These are phyloP conservation scores for Sphenostylis stenocarpa DNA, from an alignment of 306 rosid species.

Conservation along the genomic window DNA sequence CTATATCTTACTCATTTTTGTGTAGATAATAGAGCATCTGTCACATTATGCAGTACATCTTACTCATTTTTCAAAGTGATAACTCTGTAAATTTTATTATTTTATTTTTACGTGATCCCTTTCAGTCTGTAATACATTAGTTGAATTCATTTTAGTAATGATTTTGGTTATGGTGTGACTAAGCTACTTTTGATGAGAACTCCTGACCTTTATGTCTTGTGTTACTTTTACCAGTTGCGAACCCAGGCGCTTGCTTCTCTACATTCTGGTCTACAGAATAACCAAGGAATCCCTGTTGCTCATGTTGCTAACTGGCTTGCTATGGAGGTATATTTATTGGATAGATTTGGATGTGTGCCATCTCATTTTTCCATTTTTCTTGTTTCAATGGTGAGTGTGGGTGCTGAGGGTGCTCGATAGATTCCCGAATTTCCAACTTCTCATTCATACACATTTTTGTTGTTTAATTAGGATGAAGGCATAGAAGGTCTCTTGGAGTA, in stretches of 20 bases:
- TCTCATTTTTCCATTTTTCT: constrained; percentile 10
- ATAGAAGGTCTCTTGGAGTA: constrained; percentile 73
- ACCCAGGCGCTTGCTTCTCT: constrained; percentile 96
- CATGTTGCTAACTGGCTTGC: constrained; percentile 87
- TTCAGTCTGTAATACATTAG: constrained; percentile 22
- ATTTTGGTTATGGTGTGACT: constrained; percentile 16
- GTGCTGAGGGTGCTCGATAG: background rate
- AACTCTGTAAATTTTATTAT: background rate
- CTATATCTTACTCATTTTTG: constrained; percentile 4
- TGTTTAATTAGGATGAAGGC: constrained; percentile 72
- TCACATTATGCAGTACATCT: background rate
- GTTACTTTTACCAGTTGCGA: constrained; percentile 65
- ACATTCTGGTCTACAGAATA: constrained; percentile 87
- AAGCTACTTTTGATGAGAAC: constrained; percentile 14
- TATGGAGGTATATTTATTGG: constrained; percentile 74
- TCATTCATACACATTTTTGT: constrained; percentile 35
- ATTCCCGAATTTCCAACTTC: constrained; percentile 22
- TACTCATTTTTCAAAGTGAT: constrained; percentile 23
- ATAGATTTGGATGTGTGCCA: constrained; percentile 25
- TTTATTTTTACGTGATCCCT: background rate
- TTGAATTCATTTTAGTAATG: constrained; percentile 26
- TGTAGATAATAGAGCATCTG: background rate
- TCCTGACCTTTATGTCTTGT: constrained; percentile 25
- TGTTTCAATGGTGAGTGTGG: background rate
- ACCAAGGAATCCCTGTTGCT: constrained; percentile 82